Conservation (phyloP, 129 eudicot species). For the Solidago caesia region DNA sequence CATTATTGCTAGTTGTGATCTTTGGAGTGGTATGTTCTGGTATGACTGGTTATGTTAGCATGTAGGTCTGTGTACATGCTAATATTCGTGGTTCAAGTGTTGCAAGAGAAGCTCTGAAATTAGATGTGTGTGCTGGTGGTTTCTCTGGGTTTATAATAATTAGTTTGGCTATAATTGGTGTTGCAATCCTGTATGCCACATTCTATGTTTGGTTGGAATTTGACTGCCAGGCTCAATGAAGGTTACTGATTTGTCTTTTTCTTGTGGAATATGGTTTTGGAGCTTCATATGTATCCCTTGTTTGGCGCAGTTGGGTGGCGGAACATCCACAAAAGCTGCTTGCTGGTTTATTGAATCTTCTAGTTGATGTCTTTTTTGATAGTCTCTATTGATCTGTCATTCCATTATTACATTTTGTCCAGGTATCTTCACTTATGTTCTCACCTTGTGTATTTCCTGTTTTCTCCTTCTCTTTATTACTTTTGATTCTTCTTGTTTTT, state of each 20-base stretch:
- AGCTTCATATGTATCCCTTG: slow-evolving; percentile 98
- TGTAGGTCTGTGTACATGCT: slow-evolving; percentile 99
- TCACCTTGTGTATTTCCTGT: too few species aligned
- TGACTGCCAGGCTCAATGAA: slow-evolving; percentile 88
- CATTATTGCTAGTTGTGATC: slow-evolving; percentile 74
- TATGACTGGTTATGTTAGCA: slow-evolving; percentile 96
- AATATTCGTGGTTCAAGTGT: slow-evolving; percentile 98
- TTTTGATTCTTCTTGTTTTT: too few species aligned
- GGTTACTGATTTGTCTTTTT: slow-evolving; percentile 93
- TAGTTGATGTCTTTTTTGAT: too few species aligned
- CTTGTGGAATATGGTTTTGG: slow-evolving; percentile 99
- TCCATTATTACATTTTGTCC: too few species aligned
- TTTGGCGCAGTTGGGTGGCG: slow-evolving; percentile 99
- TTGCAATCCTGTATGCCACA: slow-evolving; percentile 86
- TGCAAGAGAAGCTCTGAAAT: slow-evolving; percentile 93
- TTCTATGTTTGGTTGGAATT: slow-evolving; percentile 91
- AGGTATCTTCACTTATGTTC: too few species aligned
- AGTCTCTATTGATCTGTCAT: too few species aligned
- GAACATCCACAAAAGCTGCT: slow-evolving; percentile 98
- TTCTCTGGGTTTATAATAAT: slow-evolving; percentile 91
- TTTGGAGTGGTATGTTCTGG: slow-evolving; percentile 97
- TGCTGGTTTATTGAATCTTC: too few species aligned
- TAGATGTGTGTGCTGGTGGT: slow-evolving; percentile 97
- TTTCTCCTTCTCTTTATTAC: too few species aligned
- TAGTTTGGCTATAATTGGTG: slow-evolving; percentile 95